Conservation (phyloP, 805 yeast genomes). For the Yarrowia phangngaensis region DNA sequence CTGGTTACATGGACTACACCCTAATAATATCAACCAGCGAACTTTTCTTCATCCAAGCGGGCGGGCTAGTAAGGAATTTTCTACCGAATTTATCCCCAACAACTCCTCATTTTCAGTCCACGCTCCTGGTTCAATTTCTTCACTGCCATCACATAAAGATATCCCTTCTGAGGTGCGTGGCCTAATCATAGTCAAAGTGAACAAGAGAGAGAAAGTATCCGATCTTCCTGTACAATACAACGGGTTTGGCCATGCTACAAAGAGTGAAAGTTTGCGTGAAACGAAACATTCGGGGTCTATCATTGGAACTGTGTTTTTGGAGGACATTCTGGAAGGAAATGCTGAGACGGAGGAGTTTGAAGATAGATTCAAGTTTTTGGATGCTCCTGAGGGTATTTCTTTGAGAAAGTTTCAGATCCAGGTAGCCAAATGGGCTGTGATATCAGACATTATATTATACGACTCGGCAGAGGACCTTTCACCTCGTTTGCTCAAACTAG, state of each 20-base stretch:
- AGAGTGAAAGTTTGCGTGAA: conserved; percentile 8
- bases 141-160: conserved; percentile 17
- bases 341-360: conserved; percentile 35
- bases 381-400: conserved; percentile 69
- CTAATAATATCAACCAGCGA: conserved; percentile 52
- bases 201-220: neutral
- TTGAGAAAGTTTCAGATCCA: conserved; percentile 84
- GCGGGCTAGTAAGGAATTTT: conserved; percentile 33
- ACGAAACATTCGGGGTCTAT: conserved; percentile 29
- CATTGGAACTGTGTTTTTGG: conserved; percentile 33
- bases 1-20: conserved; percentile 80
- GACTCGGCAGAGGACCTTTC: conserved; percentile 45
- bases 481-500: conserved; percentile 27
- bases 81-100: conserved; percentile 34
- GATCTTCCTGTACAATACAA: conserved; percentile 14
- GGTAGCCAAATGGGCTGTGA: conserved; percentile 68
- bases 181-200: conserved; percentile 34
- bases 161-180: conserved; percentile 33
- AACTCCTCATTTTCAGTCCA: conserved; percentile 31
- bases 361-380: conserved; percentile 57
- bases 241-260: conserved; percentile 24
- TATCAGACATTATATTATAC: conserved; percentile 76
- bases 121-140: conserved; percentile 34
- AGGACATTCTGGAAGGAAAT: conserved; percentile 31
- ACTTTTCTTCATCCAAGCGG: conserved; percentile 42